Base-by-base conservation (phyloP, 176 grass and related monocot genomes). In the Miscanthus lutarioriparius region DNA sequence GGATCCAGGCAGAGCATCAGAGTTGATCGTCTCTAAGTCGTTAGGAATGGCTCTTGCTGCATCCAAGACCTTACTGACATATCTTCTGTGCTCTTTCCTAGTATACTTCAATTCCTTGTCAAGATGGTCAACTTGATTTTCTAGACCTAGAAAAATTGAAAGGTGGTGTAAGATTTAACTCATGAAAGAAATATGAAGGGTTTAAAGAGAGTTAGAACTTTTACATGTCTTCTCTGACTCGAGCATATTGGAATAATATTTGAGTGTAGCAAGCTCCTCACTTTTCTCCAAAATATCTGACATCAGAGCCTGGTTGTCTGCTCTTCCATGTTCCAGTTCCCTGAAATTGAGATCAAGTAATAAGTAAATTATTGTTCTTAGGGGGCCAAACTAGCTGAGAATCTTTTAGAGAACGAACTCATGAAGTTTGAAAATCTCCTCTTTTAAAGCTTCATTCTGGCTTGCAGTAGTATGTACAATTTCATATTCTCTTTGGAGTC, bases 161-260 rank as follows among this genome's bases (percentile, higher is more conserved):
- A 15, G 2, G 11, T 17, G 15, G 23, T 27, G 40, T 47, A 73
- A 73, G 70, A 73, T 47, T 47, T 47, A 73, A 73, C 1, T 73
- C 13, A 28, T 48, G 41, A 44, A 4, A 7, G 15, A 73, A 47
- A 27, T 28, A 10, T 48, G 3, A 73, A 73, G 2, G 40, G 41
- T 28, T 15, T 28, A 47, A 47, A 47, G 3, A 45, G 40, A 73
- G 70, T 47, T 28, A 1, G 23, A 73, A 28, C 70, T 47, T 71
- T 47, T 73, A 73, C 70, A 0, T 73, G 25, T 73, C 41, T 48
- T 73, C 14, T 73, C 70, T 73, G 70, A 73, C 41, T 47, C 70
- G 28, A 73, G 8, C 41, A 73, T 28, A 1, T 73, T 26, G 14
- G 11, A 17, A 8, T 47, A 17, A 73, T 73, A 19, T 47, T 47